A percentile compares a stretch with the other conserved stretches of the same genome.
Conservation (phyloP, 2,329 filamentous ascomycete species). For the Akanthomyces muscarius region DNA sequence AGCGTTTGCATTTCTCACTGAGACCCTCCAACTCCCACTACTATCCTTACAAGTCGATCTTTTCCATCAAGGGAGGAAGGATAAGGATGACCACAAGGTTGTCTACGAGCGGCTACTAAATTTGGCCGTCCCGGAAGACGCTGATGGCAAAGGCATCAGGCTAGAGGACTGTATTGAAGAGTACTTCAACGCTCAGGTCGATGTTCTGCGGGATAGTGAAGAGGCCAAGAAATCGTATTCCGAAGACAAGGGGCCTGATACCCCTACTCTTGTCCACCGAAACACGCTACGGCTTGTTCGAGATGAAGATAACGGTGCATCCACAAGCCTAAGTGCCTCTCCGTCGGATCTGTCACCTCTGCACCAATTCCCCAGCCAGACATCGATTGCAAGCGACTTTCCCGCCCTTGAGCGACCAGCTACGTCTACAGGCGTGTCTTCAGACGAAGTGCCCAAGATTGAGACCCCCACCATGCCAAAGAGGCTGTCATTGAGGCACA, state of each 20-base stretch:
- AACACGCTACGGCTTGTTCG: slow-evolving; percentile 34
- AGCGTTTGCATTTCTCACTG: slow-evolving; percentile 91
- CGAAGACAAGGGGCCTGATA: slow-evolving; percentile 27
- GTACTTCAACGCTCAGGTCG: slow-evolving; percentile 92
- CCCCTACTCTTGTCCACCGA: slow-evolving; percentile 26
- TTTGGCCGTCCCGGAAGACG: slow-evolving; percentile 77
- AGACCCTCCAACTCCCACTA: slow-evolving; percentile 79
- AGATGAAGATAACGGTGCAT: slow-evolving; percentile 30
- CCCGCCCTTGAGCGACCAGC: slow-evolving; percentile 8
- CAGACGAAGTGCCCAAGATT: background rate
- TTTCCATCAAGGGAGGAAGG: slow-evolving; percentile 84
- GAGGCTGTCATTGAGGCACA: slow-evolving; percentile 37
- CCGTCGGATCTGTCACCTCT: slow-evolving; percentile 29
- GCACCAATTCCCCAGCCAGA: slow-evolving; percentile 12
- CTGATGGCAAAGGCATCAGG: slow-evolving; percentile 66
- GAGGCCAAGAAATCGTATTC: slow-evolving; percentile 45
- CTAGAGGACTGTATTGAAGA: slow-evolving; percentile 89
- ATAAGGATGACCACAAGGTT: slow-evolving; percentile 87
- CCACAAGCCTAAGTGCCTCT: slow-evolving; percentile 32
- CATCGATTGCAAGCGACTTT: slow-evolving; percentile 5
- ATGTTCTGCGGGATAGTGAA: slow-evolving; percentile 71
- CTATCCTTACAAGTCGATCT: slow-evolving; percentile 91
- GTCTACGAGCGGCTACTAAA: slow-evolving; percentile 89
- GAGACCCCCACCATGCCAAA: slow-evolving; percentile 29
- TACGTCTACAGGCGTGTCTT: background rate